Evolutionary conservation across 1,284 basidiomycete species (phyloP).

Genomic region (Marasmius oreades): DNA sequence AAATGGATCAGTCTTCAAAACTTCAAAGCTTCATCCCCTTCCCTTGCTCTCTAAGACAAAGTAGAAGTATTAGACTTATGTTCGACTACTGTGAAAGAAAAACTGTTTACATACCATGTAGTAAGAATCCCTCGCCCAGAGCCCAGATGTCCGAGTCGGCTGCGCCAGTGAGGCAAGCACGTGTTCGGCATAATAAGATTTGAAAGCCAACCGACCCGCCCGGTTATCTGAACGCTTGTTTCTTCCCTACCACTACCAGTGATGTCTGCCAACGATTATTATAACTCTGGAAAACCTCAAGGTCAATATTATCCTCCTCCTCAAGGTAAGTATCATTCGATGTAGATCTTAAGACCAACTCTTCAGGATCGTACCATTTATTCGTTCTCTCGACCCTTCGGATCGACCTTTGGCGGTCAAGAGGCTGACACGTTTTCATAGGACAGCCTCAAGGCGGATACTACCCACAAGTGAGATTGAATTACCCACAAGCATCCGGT

Average conservation of each 20-base stretch:
- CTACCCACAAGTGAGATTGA: constrained; percentile 56
- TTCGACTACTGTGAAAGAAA: too few species aligned
- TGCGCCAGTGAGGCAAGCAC: not conserved
- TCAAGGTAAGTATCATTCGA: constrained; percentile 46
- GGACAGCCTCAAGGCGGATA: constrained; percentile 67
- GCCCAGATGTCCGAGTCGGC: not conserved
- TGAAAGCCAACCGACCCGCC: not conserved
- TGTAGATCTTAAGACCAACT: too few species aligned
- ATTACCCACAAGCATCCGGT: not conserved
- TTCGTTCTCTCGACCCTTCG: not conserved
- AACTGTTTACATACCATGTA: too few species aligned
- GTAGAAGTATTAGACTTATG: too few species aligned
- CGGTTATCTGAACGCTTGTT: constrained; percentile 2
- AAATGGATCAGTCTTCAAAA: too few species aligned
- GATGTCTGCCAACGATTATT: constrained; percentile 79
- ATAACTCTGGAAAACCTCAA: constrained; percentile 48
- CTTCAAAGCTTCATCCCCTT: too few species aligned
- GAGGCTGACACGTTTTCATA: constrained; percentile 22
- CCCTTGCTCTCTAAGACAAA: too few species aligned
- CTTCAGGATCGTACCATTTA: not conserved
- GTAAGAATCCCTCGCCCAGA: too few species aligned
- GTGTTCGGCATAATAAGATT: not conserved
- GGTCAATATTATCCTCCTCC: constrained; percentile 67
- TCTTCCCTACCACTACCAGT: constrained; percentile 18
- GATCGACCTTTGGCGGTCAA: not conserved